Conservation (phyloP, 495 filamentous ascomycete genomes). For the Eremomyces bilateralis region DNA sequence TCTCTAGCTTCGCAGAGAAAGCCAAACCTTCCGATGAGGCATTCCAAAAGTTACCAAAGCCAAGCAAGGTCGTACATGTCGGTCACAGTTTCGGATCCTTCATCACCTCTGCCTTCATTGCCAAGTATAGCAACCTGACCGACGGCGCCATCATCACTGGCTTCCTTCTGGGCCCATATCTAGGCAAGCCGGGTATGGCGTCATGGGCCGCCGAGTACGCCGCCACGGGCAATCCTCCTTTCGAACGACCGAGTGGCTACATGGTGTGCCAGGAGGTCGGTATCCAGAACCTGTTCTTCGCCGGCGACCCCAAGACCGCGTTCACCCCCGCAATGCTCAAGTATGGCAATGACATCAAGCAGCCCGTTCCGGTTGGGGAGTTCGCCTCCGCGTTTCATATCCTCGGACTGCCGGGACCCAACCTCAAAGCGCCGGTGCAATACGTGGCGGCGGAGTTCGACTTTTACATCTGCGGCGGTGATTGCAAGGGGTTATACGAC, state of each 20-base stretch:
- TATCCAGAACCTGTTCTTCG: constrained; percentile 12
- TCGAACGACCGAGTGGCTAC: constrained; percentile 9
- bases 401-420: constrained; percentile 3
- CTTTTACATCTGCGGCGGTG: constrained; percentile 10
- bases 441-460: constrained; percentile 14
- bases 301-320: constrained; percentile 6
- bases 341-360: constrained; percentile 12
- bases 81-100: constrained; percentile 8
- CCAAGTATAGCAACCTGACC: constrained; percentile 9
- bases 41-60: constrained; percentile 2
- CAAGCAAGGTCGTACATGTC: constrained; percentile 8
- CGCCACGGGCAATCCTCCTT: constrained; percentile 8
- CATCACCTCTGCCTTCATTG: constrained; percentile 9
- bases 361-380: constrained; percentile 13
- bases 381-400: constrained; percentile 5
- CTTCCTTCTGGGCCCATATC: constrained; percentile 7
- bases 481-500: constrained; percentile 8
- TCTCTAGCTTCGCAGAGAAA: constrained; percentile 3
- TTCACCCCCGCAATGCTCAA: constrained; percentile 12
- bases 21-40: not conserved
- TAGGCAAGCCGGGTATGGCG: constrained; percentile 3
- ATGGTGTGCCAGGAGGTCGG: constrained; percentile 8
- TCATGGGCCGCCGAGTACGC: constrained; percentile 13
- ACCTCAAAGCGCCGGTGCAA: constrained; percentile 15
- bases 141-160: constrained; percentile 17